phyloP scores from a whole-genome alignment of 306 rosid species.

The Fragaria ananassa region DNA sequence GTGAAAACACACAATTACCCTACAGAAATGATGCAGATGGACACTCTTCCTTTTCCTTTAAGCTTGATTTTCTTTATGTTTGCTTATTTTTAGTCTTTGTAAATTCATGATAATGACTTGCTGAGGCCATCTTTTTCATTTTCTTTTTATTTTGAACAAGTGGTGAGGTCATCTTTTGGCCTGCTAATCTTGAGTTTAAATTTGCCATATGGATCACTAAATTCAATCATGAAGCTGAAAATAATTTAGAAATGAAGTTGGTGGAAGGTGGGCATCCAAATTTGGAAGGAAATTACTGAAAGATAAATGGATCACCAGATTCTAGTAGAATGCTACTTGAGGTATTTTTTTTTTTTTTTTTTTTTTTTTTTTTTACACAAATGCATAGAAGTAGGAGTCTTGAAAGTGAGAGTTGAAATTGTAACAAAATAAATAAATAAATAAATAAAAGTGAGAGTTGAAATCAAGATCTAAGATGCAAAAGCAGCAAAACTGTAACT shows the following conservation, averaged over 20 bases:
- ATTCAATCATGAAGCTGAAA: not conserved
- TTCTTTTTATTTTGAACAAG: not conserved
- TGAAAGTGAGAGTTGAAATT: not conserved
- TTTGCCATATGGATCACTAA: not conserved
- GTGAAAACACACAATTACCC: not conserved
- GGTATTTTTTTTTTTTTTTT: not conserved
- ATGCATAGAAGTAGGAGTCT: not conserved
- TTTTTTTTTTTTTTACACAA: not conserved
- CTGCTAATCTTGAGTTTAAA: not conserved
- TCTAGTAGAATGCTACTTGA: not conserved
- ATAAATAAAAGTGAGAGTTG: not conserved
- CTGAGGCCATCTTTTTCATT: not conserved
- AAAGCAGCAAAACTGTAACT: not conserved
- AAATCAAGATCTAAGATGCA: not conserved
- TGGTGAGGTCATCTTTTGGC: not conserved
- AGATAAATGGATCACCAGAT: not conserved
- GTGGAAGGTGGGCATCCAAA: not conserved
- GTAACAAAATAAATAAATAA: no score
- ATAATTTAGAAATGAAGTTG: not conserved
- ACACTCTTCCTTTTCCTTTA: not conserved
- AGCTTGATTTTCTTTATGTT: not conserved
- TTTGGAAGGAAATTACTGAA: not conserved
- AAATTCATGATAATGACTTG: not conserved
- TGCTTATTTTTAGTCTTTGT: not conserved
- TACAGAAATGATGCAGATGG: not conserved